Evolutionary conservation across 2,329 filamentous ascomycete genomes (phyloP), one percentile per base, ranked within the genome.

Genomic region (Chrysosporium queenslandicum): DNA sequence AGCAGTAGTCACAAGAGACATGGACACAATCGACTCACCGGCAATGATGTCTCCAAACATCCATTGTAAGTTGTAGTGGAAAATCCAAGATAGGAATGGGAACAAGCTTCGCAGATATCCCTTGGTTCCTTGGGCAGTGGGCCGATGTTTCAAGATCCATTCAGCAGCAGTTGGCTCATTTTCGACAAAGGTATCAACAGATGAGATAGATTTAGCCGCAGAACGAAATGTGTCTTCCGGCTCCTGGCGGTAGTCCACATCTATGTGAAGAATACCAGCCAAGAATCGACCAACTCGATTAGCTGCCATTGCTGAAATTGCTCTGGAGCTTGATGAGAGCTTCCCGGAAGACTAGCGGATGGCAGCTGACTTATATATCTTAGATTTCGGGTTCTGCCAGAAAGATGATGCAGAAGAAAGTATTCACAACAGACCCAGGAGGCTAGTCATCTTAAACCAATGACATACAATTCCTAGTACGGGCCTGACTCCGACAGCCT

Each of bases 31-130:
- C 14, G n/a, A 8, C 50, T 50, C 27, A 51, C 68, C 69, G 60
- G 53, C 73, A 56, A 75, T 68, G 27, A 72, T 55, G 53, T 77
- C 74, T 55, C 74, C 74, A 23, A 72, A 50, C 27, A 75, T 64
- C 74, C 74, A 77, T 11, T 66, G 65, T 50, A 64, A 55, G 55
- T 77, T 77, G 61, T 77, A 77, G 50, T 74, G 75, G 56, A 69
- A 70, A 50, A 77, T 74, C 75, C 75, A 77, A 12, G 64, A 66
- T 53, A 71, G 59, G 59, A 76, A 77, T 2, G 75, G 75, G 55
- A 77, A 77, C 16, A 77, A 61, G 55, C 43, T 52, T 20, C 39
- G 46, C 29, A 59, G 21, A 34, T 59, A 59, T 30, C 39, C 18
- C 12, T 52, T 27, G 1, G 34, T 45, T 18, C 49, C 52, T n/a